Evolutionary conservation across 139 green algal genomes (phyloP).

Genomic region (Chlamydomonas sp.): DNA sequence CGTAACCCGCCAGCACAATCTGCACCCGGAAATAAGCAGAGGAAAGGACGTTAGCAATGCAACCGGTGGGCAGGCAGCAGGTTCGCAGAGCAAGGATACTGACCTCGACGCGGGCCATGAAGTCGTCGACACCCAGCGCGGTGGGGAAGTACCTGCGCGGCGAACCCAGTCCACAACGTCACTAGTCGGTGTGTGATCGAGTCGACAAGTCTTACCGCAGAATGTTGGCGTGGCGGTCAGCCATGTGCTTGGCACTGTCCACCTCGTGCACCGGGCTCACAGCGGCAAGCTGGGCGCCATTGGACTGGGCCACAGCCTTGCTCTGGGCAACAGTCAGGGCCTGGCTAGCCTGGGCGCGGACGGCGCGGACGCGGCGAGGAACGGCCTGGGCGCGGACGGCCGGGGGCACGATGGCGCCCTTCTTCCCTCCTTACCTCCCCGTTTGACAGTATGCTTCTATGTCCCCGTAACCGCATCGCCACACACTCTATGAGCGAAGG

Average conservation of each 20-base stretch:
- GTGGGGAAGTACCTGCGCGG: constrained; percentile 72
- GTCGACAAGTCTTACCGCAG: constrained; percentile 1
- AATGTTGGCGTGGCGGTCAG: constrained; percentile 25
- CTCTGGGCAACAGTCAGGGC: constrained; percentile 3
- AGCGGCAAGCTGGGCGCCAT: constrained; percentile 3
- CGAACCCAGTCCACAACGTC: no score
- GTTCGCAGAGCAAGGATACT: background rate
- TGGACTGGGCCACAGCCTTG: constrained; percentile 13
- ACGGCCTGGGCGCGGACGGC: constrained; percentile 2
- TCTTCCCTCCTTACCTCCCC: background rate
- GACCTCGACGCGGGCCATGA: constrained; percentile 77
- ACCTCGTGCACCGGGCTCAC: background rate
- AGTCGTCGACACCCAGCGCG: constrained; percentile 82
- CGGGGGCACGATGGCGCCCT: constrained; percentile 3
- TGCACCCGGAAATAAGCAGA: background rate
- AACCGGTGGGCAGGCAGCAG: background rate
- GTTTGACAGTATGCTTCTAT: no score
- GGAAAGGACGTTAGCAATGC: background rate
- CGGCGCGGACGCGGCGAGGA: constrained; percentile 5
- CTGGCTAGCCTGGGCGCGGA: constrained; percentile 1
- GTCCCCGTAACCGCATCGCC: no score
- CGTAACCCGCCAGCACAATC: constrained; percentile 72
- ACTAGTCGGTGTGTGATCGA: no score
- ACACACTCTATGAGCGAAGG: no score
- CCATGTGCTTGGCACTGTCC: constrained; percentile 25